Percentiles rank a stretch among this genome's conserved stretches.
These are phyloP conservation scores for Ustilago cynodontis DNA, from an alignment of 1,284 basidiomycete species.

Conservation along the genomic window DNA sequence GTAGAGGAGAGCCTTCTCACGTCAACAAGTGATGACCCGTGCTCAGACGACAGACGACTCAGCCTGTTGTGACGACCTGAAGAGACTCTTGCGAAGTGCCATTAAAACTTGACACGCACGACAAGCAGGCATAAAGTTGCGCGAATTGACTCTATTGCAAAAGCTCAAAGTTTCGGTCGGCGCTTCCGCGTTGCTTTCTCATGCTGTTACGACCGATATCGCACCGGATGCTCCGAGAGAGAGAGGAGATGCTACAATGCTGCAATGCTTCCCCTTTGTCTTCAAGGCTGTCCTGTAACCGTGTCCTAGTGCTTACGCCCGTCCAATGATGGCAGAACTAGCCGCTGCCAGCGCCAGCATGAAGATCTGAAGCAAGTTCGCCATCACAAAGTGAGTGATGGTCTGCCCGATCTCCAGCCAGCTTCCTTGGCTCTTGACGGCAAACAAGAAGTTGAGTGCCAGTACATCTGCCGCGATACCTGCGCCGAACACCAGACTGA, in stretches of 20 bases:
- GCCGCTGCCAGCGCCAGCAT: constrained; percentile 68
- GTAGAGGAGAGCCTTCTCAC: neutral
- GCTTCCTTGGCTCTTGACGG: constrained; percentile 84
- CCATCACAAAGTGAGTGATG: constrained; percentile 88
- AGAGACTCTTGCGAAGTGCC: neutral
- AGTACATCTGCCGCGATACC: constrained; percentile 63
- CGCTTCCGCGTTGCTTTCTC: neutral
- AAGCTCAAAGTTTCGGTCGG: constrained; percentile 2
- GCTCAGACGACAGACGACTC: neutral
- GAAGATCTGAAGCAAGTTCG: constrained; percentile 82
- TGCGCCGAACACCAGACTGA: constrained; percentile 58
- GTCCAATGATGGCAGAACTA: constrained; percentile 36
- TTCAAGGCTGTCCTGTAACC: neutral
- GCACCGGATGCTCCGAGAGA: neutral
- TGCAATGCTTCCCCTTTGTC: neutral
- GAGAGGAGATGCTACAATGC: neutral
- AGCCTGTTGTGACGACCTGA: neutral
- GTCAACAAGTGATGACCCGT: too few relatives aligned
- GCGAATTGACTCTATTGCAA: neutral
- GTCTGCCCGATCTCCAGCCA: constrained; percentile 92
- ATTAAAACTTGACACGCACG: too few relatives aligned
- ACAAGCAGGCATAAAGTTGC: too few relatives aligned
- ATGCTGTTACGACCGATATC: neutral
- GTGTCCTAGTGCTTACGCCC: neutral
- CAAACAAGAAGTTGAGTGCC: constrained; percentile 84